These are phyloP conservation scores for Neurospora sp. DNA, from an alignment of 495 filamentous ascomycete species.

Conservation along the genomic window DNA sequence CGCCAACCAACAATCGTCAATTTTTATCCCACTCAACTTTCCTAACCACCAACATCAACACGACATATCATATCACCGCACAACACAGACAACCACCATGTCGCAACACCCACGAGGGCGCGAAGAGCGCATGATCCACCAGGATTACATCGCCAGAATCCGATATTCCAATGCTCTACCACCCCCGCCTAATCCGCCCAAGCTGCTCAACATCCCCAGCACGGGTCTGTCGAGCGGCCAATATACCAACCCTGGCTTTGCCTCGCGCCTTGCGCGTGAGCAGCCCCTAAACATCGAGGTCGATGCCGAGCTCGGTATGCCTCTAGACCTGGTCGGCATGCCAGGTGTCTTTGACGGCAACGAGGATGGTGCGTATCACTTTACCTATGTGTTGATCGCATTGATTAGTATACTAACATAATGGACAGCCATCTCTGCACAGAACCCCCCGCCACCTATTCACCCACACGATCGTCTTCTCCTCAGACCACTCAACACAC, in stretches of 20 bases:
- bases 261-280: constrained; percentile 74
- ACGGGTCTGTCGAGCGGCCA: constrained; percentile 70
- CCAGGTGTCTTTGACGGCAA: constrained; percentile 91
- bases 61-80: constrained; percentile 26
- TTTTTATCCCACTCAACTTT: background rate
- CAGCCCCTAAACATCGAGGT: constrained; percentile 94
- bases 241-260: constrained; percentile 81
- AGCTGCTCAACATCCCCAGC: constrained; percentile 92
- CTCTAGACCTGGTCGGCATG: constrained; percentile 87
- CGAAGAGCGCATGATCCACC: constrained; percentile 61
- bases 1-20: background rate
- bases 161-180: constrained; percentile 92
- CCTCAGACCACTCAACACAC: constrained; percentile 64
- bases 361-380: constrained; percentile 67
- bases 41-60: constrained; percentile 8
- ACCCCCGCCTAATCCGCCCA: constrained; percentile 85
- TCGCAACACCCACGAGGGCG: constrained; percentile 1
- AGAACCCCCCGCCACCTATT: constrained; percentile 53
- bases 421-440: constrained; percentile 64
- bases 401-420: constrained; percentile 12
- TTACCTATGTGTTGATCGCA: constrained; percentile 3
- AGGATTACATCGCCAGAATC: constrained; percentile 93
- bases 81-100: background rate
- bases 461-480: constrained; percentile 77
- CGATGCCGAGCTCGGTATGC: constrained; percentile 96